Evolutionary conservation across 2,329 filamentous ascomycete genomes (phyloP), one percentile per base, ranked within the genome.

Genomic region (Trichophyton rubrum): DNA sequence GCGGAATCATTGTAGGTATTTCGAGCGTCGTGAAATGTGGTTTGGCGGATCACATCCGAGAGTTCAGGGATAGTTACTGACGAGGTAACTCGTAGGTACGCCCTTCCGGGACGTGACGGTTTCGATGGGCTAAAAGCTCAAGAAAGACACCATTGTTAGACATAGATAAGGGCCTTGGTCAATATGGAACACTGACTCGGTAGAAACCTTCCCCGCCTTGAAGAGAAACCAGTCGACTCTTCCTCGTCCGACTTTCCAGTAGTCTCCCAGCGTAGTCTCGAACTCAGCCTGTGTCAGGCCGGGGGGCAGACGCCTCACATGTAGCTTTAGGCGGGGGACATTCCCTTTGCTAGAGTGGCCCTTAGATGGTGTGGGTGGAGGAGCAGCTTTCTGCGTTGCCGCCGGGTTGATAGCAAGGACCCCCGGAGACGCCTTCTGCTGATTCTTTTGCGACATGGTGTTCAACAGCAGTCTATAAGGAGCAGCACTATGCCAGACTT

Each of bases 201-300:
- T 87, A 1, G 90, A 91, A 51, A 92, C 79, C 71, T 96, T 95
- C 66, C 86, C 86, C 60, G 80, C 75, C 61, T 81, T 81, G 71
- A 83, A 99, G 56, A 81, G 81, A 65, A 88, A 79, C 89, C 89
- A 96, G 71, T 95, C 91, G 11, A 95, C 84, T 70, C 86, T 93
- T 35, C 89, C 90, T 56, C 82, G 82, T n/a, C 88, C 88, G 2
- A 82, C 68, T 68, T 85, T 88, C 92, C 92, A 97, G 56, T 90
- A 86, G 1, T 85, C 80, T 3, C 90, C 91, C 11, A 96, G 72
- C 7, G 85, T 80, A 13, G 77, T 73, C 67, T 85, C 79, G 64
- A 95, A 92, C 68, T 99, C 93, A 0, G 80, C 74, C 68, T 89
- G 82, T 0, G 88, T 95, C 71, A 99, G 79, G 7, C 87, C 89